Conservation (phyloP, 768 basidiomycete species). For the Tulasnella sp. region DNA sequence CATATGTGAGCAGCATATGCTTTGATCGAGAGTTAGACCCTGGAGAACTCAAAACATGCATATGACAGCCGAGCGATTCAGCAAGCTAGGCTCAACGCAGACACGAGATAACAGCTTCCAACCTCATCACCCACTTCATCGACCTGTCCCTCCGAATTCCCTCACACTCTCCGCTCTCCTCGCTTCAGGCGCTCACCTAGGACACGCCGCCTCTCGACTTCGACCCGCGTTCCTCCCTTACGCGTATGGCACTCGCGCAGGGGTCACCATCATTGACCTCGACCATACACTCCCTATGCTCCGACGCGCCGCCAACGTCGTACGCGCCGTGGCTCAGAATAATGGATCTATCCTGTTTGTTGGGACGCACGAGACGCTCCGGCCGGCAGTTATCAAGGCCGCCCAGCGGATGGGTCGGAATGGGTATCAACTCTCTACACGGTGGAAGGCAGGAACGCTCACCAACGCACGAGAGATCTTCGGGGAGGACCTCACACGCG, state of each 20-base stretch:
- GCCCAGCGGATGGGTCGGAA: slow-evolving; percentile 68
- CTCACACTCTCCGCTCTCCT: slow-evolving; percentile 81
- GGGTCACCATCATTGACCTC: slow-evolving; percentile 86
- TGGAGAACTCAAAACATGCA: not conserved
- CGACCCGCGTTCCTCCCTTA: slow-evolving; percentile 87
- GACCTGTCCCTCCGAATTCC: slow-evolving; percentile 47
- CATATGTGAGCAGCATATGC: not conserved
- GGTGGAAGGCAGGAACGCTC: slow-evolving; percentile 92
- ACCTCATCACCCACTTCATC: slow-evolving; percentile 58
- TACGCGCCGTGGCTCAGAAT: slow-evolving; percentile 65
- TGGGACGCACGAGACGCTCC: slow-evolving; percentile 73
- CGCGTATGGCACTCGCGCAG: slow-evolving; percentile 83
- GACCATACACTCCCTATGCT: slow-evolving; percentile 88
- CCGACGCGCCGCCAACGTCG: slow-evolving; percentile 79
- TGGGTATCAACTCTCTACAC: slow-evolving; percentile 74
- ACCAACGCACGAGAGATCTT: slow-evolving; percentile 77
- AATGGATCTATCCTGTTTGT: slow-evolving; percentile 86
- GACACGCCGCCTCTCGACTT: slow-evolving; percentile 74
- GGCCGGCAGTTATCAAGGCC: slow-evolving; percentile 63
- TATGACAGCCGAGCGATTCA: slow-evolving; percentile 47
- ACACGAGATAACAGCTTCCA: slow-evolving; percentile 56
- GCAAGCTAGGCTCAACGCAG: slow-evolving; percentile 68
- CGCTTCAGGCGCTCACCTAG: slow-evolving; percentile 89
- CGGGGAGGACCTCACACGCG: slow-evolving; percentile 42
- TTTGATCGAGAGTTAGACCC: not conserved